Evolutionary conservation across 495 filamentous ascomycete genomes (phyloP), one percentile per base, ranked within the genome.

Genomic region (Penicillium verhagenii): DNA sequence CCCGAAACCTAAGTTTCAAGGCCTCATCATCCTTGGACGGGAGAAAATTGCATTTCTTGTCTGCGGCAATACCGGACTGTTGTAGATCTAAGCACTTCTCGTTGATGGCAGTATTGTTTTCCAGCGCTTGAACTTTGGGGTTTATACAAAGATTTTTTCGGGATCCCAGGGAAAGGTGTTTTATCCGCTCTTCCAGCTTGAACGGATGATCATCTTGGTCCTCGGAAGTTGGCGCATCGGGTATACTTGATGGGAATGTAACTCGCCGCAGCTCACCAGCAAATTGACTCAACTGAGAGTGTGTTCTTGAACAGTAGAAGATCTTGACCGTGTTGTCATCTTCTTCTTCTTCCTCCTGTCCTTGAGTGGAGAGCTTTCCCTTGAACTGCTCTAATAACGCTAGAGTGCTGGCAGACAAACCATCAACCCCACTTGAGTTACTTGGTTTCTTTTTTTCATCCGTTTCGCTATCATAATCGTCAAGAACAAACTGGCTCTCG

Each of bases 101-200:
- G 60, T 97, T 98, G 71, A 98, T 96, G 10, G 92, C 91, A 0
- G 88, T 87, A 16, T 86, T 73, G 57, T 82, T 89, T 1, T 79
- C 80, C 10, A 97, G 80, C 18, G 80, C 82, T 37, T 77, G 74
- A 14, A 98, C 93, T 23, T 83, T 82, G 4, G 88, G 80, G 61
- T 97, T 96, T 64, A 97, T 96, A 69, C 94, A 98, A 2, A 98
- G 77, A 54, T 91, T 92, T 60, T 93, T 96, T 24, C 94, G 80
- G 0, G 94, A 97, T 4, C 93, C 96, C 8, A 98, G 72, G 0
- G 91, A 86, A 4, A 98, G 71, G 58, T 97, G 90, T 60, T 94
- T 97, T 25, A 97, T 68, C 5, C 79, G 76, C 63, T 92, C 87
- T 29, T 79, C 75, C 9, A 80, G 62, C 19, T 67, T 54, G 2